phyloP scores from a whole-genome alignment of 2,329 filamentous ascomycete genomes.

The Aspergillus ochraceus region DNA sequence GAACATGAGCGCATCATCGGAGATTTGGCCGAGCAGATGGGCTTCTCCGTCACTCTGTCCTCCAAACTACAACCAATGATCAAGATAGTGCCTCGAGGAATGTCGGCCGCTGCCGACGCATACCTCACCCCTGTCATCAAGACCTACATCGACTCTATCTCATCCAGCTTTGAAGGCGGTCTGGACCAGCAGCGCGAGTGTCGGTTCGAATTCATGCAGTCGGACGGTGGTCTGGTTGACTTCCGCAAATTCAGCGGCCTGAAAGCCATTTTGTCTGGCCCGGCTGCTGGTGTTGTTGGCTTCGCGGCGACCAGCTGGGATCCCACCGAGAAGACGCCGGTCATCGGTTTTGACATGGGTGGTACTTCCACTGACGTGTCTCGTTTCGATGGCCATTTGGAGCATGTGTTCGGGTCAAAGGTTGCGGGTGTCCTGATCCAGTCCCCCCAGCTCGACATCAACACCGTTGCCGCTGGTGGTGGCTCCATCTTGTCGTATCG shows the following conservation, averaged over 20 bases:
- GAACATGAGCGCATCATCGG: slow-evolving; percentile 79
- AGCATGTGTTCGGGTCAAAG: slow-evolving; percentile 92
- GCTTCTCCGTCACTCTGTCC: slow-evolving; percentile 76
- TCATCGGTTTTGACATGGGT: slow-evolving; percentile 96
- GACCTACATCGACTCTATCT: slow-evolving; percentile 63
- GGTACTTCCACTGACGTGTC: slow-evolving; percentile 89
- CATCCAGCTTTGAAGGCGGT: slow-evolving; percentile 71
- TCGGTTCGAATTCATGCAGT: slow-evolving; percentile 95
- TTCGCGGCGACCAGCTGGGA: slow-evolving; percentile 93
- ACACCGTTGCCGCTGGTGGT: slow-evolving; percentile 89
- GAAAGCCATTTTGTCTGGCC: slow-evolving; percentile 84
- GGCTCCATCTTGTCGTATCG: slow-evolving; percentile 71
- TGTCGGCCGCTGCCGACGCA: slow-evolving; percentile 75
- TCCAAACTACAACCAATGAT: slow-evolving; percentile 84
- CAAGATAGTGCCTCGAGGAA: slow-evolving; percentile 75
- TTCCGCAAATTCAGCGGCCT: slow-evolving; percentile 72
- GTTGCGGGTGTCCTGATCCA: slow-evolving; percentile 94
- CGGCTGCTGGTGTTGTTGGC: slow-evolving; percentile 90
- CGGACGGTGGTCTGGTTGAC: slow-evolving; percentile 68
- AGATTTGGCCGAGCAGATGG: slow-evolving; percentile 74
- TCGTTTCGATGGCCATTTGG: slow-evolving; percentile 81
- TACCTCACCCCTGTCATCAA: slow-evolving; percentile 78
- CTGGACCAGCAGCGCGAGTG: slow-evolving; percentile 73
- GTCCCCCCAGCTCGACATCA: slow-evolving; percentile 89
- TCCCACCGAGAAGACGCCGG: slow-evolving; percentile 73